A percentile compares a stretch with the other conserved stretches of the same genome.
phyloP scores from a whole-genome alignment of 2,329 filamentous ascomycete genomes.

The Botrytis aclada region DNA sequence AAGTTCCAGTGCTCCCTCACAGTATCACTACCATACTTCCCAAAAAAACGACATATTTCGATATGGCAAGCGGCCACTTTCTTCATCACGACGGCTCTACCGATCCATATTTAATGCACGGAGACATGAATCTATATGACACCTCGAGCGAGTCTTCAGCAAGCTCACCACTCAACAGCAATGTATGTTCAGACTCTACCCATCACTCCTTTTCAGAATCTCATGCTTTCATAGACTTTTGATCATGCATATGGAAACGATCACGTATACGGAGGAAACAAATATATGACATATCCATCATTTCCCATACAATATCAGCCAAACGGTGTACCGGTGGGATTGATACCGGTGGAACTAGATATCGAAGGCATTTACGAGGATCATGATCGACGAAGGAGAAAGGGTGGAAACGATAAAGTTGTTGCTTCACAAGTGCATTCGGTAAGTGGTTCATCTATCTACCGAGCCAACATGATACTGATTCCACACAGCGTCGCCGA shows the following conservation, averaged over 20 bases:
- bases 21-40: not conserved
- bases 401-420: slow-evolving; percentile 34
- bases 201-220: not conserved
- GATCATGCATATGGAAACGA: slow-evolving; percentile 28
- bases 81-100: slow-evolving; percentile 25
- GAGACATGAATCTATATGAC: slow-evolving; percentile 34
- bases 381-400: slow-evolving; percentile 36
- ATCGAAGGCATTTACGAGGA: slow-evolving; percentile 39
- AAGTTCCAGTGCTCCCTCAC: not conserved
- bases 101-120: slow-evolving; percentile 28
- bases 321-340: slow-evolving; percentile 29
- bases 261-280: slow-evolving; percentile 30
- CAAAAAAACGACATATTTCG: slow-evolving; percentile 3
- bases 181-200: slow-evolving; percentile 26
- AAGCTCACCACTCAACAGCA: slow-evolving; percentile 35
- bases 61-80: slow-evolving; percentile 30
- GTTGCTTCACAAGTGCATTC: slow-evolving; percentile 38
- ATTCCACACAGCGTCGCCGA: slow-evolving; percentile 47
- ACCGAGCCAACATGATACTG: slow-evolving; percentile 7
- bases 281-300: slow-evolving; percentile 32
- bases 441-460: slow-evolving; percentile 25
- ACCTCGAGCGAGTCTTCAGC: slow-evolving; percentile 37
- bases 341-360: slow-evolving; percentile 37
- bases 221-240: slow-evolving; percentile 21
- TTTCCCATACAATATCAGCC: slow-evolving; percentile 35